Conservation (phyloP, 2,329 filamentous ascomycete genomes). For the Rhexocercosporidium sp. region DNA sequence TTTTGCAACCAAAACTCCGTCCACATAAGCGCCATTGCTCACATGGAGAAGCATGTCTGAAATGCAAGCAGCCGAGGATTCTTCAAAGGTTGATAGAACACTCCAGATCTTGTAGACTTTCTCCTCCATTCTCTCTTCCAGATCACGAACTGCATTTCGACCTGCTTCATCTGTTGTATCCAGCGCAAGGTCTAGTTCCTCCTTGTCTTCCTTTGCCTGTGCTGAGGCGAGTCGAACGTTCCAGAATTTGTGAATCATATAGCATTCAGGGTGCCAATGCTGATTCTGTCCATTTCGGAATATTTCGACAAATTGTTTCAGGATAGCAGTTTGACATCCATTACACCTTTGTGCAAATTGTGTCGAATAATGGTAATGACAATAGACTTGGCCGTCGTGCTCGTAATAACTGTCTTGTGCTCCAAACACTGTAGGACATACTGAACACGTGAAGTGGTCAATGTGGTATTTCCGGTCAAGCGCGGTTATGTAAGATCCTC, state of each 20-base stretch:
- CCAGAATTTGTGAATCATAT: slow-evolving; percentile 99
- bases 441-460: slow-evolving; percentile 97
- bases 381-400: slow-evolving; percentile 94
- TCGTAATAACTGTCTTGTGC: slow-evolving; percentile 99
- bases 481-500: slow-evolving; percentile 97
- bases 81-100: slow-evolving; percentile 94
- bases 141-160: slow-evolving; percentile 76
- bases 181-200: slow-evolving; percentile 36
- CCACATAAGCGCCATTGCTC: slow-evolving; percentile 95
- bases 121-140: slow-evolving; percentile 95
- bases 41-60: slow-evolving; percentile 99
- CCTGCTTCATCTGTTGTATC: slow-evolving; percentile 68
- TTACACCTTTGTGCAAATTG: slow-evolving; percentile 96
- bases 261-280: slow-evolving; percentile 99
- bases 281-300: slow-evolving; percentile 98
- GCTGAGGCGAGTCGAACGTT: slow-evolving; percentile 76
- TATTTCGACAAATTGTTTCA: slow-evolving; percentile 99
- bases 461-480: slow-evolving; percentile 98
- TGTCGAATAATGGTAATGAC: slow-evolving; percentile 98
- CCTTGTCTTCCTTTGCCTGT: slow-evolving; percentile 53
- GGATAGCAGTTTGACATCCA: slow-evolving; percentile 93
- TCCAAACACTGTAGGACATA: slow-evolving; percentile 97
- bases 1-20: slow-evolving; percentile 92
- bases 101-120: slow-evolving; percentile 99
- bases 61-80: slow-evolving; percentile 96